Base-by-base conservation (phyloP, 2,329 filamentous ascomycete genomes). In the Microsporum canis region DNA sequence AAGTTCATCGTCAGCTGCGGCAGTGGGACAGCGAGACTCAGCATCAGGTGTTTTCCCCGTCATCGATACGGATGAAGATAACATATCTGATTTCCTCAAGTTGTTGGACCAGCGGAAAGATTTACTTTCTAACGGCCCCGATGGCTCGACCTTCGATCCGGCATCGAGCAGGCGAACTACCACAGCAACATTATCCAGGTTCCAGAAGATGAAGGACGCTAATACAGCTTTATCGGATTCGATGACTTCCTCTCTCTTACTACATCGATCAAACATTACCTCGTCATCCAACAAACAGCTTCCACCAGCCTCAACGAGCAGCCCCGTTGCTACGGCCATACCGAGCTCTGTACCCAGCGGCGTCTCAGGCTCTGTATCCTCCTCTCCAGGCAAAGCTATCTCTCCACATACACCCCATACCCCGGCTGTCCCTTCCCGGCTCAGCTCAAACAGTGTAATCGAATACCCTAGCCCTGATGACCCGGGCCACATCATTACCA, bases 371-470 rank as follows among this genome's bases (percentile, higher is more conserved):
- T 96, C 91, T 3, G 86, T 87, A 8, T 92, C 89, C 0, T 92
- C 91, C 0, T 96, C 91, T 7, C 91, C 91, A 1, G 89, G 88
- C 61, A 96, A 96, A 68, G 89, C 91, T 0, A 82, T 95, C 17
- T 96, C 90, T 2, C 91, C 88, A 7, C 90, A 92, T 70, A 96
- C 89, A 0, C 90, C 91, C 1, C 91, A 97, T 69, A 95, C 91
- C 0, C 94, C 94, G 3, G 91, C 91, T 8, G 90, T 97, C 33
- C 92, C 92, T 23, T 96, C 91, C 5, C 84, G 94, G n/a, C 78
- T 99, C 27, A 95, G 90, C 70, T 90, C 94, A 64, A 91, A 95
- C 69, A 94, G 89, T 58, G 89, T 94, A 63, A 85, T 85, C 49
- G 87, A 89, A 65, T 88, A 90, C 68, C 74, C 77, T 59, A 75